These are phyloP conservation scores for Chaetoceros tenuissimus DNA, from an alignment of 108 stramenopile genomes.

Conservation along the genomic window DNA sequence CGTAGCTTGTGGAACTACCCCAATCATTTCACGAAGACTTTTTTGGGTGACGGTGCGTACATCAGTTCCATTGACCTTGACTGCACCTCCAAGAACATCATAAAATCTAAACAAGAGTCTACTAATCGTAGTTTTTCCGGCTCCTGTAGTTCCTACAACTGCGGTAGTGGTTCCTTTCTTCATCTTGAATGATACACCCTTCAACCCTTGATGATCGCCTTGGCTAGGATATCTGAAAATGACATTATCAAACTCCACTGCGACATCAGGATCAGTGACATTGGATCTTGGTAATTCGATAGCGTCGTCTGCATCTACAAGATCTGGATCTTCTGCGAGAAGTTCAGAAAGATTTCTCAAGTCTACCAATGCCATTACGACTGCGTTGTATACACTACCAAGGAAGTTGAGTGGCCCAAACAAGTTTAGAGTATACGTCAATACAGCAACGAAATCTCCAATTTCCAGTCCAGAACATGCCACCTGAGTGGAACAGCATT, in stretches of 20 bases:
- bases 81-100: constrained; percentile 74
- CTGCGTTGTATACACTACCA: constrained; percentile 82
- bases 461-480: constrained; percentile 80
- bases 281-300: constrained; percentile 37
- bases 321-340: constrained; percentile 83
- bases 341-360: constrained; percentile 87
- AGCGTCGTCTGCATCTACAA: constrained; percentile 79
- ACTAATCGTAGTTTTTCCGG: constrained; percentile 91
- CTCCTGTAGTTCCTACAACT: constrained; percentile 89
- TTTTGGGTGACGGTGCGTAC: constrained; percentile 76
- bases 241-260: constrained; percentile 92
- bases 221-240: constrained; percentile 91
- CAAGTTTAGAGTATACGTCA: constrained; percentile 79
- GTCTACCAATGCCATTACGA: constrained; percentile 90
- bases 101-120: constrained; percentile 92
- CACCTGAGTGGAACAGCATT: constrained; percentile 47
- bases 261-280: constrained; percentile 55
- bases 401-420: constrained; percentile 95
- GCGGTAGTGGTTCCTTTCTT: constrained; percentile 91
- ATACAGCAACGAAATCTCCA: constrained; percentile 93
- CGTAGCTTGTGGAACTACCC: constrained; percentile 90
- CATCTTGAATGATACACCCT: constrained; percentile 86
- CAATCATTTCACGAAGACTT: constrained; percentile 72
- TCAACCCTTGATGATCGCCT: constrained; percentile 63
- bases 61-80: constrained; percentile 91